A percentile compares a stretch with the other conserved stretches of the same genome.
phyloP scores from a whole-genome alignment of 495 filamentous ascomycete genomes.

The Cladorrhinum samala region DNA sequence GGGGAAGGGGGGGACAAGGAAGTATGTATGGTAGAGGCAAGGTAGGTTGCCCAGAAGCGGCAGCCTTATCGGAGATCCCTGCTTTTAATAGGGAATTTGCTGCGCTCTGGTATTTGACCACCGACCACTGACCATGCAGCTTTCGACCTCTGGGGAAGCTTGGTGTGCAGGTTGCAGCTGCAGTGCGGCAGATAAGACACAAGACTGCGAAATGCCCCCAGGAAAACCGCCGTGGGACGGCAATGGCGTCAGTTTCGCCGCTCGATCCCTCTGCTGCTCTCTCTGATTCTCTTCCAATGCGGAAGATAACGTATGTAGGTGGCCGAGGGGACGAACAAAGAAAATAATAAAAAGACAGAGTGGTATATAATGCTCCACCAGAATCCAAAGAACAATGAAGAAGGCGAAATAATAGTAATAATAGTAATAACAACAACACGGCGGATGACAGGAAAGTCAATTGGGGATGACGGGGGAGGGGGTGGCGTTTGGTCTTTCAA shows the following conservation, averaged over 20 bases:
- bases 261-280: too few relatives aligned
- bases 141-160: too few relatives aligned
- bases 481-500: too few relatives aligned
- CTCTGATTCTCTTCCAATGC: too few relatives aligned
- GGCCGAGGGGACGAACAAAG: not conserved
- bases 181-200: slow-evolving; percentile 16
- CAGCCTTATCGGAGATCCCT: slow-evolving; percentile 40
- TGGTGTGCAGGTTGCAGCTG: not conserved
- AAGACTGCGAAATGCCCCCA: not conserved
- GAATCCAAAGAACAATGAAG: too few relatives aligned
- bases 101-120: slow-evolving; percentile 8
- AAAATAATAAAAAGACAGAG: too few relatives aligned
- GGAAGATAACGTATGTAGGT: not conserved
- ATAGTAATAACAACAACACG: too few relatives aligned
- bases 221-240: slow-evolving; percentile 1
- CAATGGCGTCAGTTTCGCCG: slow-evolving; percentile 14
- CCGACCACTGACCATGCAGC: not conserved
- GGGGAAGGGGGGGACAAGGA: slow-evolving; percentile 10
- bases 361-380: too few relatives aligned
- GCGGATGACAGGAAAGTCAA: too few relatives aligned
- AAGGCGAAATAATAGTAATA: too few relatives aligned
- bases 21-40: not conserved
- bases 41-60: slow-evolving; percentile 15
- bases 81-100: slow-evolving; percentile 12
- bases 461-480: too few relatives aligned